These are phyloP conservation scores for Fusarium solani-melongenae DNA, from an alignment of 2,329 filamentous ascomycete species.

Conservation along the genomic window DNA sequence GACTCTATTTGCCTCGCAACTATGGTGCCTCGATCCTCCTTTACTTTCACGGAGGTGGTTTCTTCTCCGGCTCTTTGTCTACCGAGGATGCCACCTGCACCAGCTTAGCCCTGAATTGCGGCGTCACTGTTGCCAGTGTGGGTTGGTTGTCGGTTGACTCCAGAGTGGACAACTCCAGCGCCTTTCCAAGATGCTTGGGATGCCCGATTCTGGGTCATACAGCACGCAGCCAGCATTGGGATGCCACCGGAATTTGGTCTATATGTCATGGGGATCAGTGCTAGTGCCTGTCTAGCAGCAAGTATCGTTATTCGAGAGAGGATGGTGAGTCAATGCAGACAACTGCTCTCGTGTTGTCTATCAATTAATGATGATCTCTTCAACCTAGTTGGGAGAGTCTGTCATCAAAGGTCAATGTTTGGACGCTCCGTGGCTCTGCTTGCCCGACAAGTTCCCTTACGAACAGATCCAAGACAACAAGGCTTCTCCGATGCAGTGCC, in stretches of 20 bases:
- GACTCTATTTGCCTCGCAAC: background rate
- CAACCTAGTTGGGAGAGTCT: background rate
- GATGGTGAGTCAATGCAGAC: background rate
- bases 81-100: background rate
- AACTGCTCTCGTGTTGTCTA: background rate
- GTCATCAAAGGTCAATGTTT: background rate
- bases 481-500: background rate
- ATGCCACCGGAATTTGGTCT: background rate
- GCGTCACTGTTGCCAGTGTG: background rate
- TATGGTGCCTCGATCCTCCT: background rate
- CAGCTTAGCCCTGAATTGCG: background rate
- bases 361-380: background rate
- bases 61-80: background rate
- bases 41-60: background rate
- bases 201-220: background rate
- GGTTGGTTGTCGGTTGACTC: background rate
- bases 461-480: background rate
- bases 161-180: background rate
- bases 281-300: background rate
- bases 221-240: background rate
- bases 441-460: background rate
- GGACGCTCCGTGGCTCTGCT: background rate
- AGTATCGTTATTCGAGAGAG: background rate
- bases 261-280: background rate
- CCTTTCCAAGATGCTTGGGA: background rate